Percentiles rank a stretch among this genome's conserved stretches.
These are phyloP conservation scores for Shiraia sp. DNA, from an alignment of 2,329 filamentous ascomycete species.

Conservation along the genomic window DNA sequence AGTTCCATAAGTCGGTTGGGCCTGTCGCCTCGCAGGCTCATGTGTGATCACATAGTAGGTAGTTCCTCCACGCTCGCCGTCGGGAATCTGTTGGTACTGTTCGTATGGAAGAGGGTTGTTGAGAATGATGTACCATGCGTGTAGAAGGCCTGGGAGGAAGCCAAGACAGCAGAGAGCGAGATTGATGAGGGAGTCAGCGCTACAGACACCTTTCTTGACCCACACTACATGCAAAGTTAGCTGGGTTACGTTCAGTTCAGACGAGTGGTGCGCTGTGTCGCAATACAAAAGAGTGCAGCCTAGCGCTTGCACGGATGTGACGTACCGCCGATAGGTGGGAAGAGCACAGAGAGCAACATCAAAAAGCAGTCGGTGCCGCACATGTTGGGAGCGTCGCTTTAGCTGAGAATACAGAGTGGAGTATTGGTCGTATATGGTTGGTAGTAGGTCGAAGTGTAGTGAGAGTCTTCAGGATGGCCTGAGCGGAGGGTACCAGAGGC, in stretches of 20 bases:
- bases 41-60: constrained; percentile 34
- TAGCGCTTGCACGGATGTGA: constrained; percentile 17
- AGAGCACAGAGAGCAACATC: constrained; percentile 63
- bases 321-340: constrained; percentile 62
- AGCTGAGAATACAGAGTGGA: neutral
- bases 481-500: no score
- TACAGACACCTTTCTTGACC: constrained; percentile 95
- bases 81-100: constrained; percentile 63
- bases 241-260: neutral
- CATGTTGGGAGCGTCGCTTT: constrained; percentile 47
- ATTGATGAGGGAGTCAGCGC: constrained; percentile 91
- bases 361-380: constrained; percentile 65
- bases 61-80: constrained; percentile 53
- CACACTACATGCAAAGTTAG: constrained; percentile 66
- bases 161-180: constrained; percentile 73
- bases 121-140: constrained; percentile 98
- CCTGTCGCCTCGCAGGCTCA: constrained; percentile 46
- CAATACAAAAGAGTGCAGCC: constrained; percentile 12
- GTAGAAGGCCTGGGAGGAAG: constrained; percentile 79
- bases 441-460: neutral
- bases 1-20: constrained; percentile 46
- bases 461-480: constrained; percentile 3
- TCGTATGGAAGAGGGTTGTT: constrained; percentile 75
- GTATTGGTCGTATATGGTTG: neutral
- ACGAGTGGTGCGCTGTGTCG: constrained; percentile 2